Conservation (phyloP, 1,284 basidiomycete species). For the Cutaneotrichosporon sp. region DNA sequence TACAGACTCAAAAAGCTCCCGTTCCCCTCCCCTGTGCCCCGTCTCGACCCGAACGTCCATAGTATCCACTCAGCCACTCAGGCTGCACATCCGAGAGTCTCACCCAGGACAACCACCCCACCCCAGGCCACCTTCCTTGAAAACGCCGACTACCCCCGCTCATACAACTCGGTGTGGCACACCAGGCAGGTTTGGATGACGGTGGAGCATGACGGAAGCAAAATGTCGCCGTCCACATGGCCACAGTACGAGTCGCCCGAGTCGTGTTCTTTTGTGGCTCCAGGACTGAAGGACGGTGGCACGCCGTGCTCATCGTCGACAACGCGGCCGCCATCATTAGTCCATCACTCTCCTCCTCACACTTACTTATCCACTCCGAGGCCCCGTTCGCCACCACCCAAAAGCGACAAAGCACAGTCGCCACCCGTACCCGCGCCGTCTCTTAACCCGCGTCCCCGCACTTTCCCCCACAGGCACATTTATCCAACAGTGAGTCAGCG, state of each 20-base stretch:
- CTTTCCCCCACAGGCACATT: not conserved
- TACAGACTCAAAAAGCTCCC: no score
- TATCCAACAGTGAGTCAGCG: slow-evolving; percentile 1
- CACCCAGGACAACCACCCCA: no score
- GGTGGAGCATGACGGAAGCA: not conserved
- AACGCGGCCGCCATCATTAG: not conserved
- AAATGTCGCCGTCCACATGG: not conserved
- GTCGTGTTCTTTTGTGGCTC: no score
- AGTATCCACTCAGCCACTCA: not conserved
- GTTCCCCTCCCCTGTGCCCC: no score
- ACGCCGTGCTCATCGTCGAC: not conserved
- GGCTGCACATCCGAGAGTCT: no score
- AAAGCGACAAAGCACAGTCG: not conserved
- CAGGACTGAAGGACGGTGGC: no score
- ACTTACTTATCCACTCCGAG: not conserved
- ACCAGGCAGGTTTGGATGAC: not conserved
- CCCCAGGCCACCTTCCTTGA: no score
- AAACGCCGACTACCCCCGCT: not conserved
- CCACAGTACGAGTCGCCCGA: no score
- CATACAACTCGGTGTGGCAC: not conserved
- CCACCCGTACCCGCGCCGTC: not conserved
- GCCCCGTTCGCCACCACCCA: not conserved
- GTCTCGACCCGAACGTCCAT: no score
- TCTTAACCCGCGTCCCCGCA: not conserved
- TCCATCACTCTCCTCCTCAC: not conserved